phyloP scores from a whole-genome alignment of 2,329 filamentous ascomycete genomes.

The Pestalotiopsis sp. region DNA sequence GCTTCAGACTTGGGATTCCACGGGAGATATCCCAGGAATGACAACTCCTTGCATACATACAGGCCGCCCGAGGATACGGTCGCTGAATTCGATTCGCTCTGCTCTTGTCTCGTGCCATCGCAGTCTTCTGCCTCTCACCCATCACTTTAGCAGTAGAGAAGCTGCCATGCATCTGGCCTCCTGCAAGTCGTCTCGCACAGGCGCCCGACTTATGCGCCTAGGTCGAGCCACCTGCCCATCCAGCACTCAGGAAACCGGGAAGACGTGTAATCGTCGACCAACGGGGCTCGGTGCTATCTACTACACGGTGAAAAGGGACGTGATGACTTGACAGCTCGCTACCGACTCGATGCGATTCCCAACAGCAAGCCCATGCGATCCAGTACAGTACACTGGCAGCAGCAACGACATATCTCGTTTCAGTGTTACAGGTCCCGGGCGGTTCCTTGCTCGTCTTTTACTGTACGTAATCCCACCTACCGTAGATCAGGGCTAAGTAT shows the following conservation, averaged over 20 bases:
- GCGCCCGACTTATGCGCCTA: not conserved
- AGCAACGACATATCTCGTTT: not conserved
- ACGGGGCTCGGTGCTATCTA: not conserved
- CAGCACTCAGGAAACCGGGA: not conserved
- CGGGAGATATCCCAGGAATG: not conserved
- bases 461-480: not conserved
- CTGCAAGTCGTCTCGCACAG: slow-evolving; percentile 2
- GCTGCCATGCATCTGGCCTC: not conserved
- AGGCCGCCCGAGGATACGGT: not conserved
- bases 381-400: not conserved
- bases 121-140: not conserved
- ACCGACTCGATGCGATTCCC: not conserved
- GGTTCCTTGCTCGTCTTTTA: not conserved
- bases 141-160: not conserved
- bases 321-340: not conserved
- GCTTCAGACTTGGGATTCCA: not conserved
- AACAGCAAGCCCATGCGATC: not conserved
- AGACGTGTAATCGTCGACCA: not conserved
- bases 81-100: not conserved
- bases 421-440: not conserved
- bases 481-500: no score
- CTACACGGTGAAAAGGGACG: not conserved
- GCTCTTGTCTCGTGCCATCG: not conserved
- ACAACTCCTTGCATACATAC: not conserved
- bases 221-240: not conserved